These are phyloP conservation scores for Ganoderma boninense DNA, from an alignment of 1,284 basidiomycete genomes.

Conservation along the genomic window DNA sequence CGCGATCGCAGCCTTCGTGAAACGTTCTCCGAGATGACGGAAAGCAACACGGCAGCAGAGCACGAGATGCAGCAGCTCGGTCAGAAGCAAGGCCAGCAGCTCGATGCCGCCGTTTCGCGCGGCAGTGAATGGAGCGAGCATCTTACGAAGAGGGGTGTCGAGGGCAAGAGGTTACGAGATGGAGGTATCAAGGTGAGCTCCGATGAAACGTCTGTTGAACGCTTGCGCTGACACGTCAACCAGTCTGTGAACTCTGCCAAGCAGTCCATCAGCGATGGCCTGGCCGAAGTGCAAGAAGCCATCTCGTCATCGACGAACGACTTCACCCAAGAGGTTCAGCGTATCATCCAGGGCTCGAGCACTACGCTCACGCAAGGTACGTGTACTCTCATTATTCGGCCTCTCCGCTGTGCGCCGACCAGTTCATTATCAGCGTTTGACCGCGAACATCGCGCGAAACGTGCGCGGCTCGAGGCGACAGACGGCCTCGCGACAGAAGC, in stretches of 20 bases:
- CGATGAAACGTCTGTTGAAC: not conserved
- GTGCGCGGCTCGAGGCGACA: conserved; percentile 69
- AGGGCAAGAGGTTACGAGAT: conserved; percentile 64
- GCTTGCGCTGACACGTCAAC: conserved; percentile 8
- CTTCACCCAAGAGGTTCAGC: conserved; percentile 62
- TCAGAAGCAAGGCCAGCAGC: conserved; percentile 56
- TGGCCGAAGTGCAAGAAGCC: conserved; percentile 55
- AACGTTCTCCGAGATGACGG: conserved; percentile 62
- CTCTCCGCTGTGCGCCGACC: not conserved
- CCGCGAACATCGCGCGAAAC: conserved; percentile 67
- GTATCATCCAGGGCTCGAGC: conserved; percentile 54
- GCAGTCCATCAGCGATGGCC: conserved; percentile 50
- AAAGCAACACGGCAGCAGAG: conserved; percentile 64
- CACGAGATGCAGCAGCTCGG: conserved; percentile 57
- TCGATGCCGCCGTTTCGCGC: conserved; percentile 50
- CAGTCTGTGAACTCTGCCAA: conserved; percentile 56
- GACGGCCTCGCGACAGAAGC: conserved; percentile 56
- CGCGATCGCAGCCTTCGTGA: conserved; percentile 76
- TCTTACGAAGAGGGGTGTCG: conserved; percentile 57
- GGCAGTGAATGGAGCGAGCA: conserved; percentile 50
- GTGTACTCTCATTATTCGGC: conserved; percentile 24
- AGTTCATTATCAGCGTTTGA: conserved; percentile 58
- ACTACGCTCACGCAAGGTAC: conserved; percentile 56
- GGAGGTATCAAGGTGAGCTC: conserved; percentile 64
- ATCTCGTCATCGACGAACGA: conserved; percentile 57